A percentile compares a stretch with the other conserved stretches of the same genome.
Evolutionary conservation across 164 flowering plant genomes (phyloP).

Genomic region (Nelumbo lutea): DNA sequence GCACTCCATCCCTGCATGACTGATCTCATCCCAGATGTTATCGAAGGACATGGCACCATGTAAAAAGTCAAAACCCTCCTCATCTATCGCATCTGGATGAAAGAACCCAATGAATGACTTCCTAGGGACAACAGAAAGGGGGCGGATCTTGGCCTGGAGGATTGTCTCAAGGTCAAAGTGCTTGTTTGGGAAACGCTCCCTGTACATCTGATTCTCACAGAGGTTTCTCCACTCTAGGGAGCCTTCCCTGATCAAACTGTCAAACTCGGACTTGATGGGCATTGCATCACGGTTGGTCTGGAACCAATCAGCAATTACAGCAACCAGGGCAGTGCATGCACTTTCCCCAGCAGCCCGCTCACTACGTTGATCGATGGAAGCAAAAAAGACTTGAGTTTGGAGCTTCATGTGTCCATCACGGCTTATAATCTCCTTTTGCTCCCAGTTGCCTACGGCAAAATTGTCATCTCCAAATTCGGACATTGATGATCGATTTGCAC

Average conservation of each 20-base stretch:
- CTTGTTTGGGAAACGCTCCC: conserved; percentile 76
- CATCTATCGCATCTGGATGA: conserved; percentile 78
- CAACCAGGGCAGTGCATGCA: conserved; percentile 94
- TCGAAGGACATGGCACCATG: conserved; percentile 97
- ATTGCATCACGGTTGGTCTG: conserved; percentile 59
- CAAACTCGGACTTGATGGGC: conserved; percentile 93
- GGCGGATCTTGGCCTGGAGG: conserved; percentile 74
- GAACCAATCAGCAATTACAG: conserved; percentile 96
- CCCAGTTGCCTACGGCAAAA: conserved; percentile 93
- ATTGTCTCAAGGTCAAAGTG: conserved; percentile 97
- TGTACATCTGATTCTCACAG: conserved; percentile 70
- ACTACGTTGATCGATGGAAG: conserved; percentile 92
- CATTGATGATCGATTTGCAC: conserved; percentile 57
- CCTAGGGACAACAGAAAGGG: conserved; percentile 57
- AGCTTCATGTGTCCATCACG: conserved; percentile 94
- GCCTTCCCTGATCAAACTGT: conserved; percentile 85
- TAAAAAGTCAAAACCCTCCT: conserved; percentile 70
- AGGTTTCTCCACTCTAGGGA: conserved; percentile 93
- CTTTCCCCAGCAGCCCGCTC: conserved; percentile 97
- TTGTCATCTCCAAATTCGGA: conserved; percentile 97
- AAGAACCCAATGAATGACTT: conserved; percentile 93
- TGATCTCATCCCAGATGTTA: conserved; percentile 93
- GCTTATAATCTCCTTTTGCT: conserved; percentile 73
- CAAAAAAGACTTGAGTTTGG: conserved; percentile 73
- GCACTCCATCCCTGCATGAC: conserved; percentile 26